These are phyloP conservation scores for Leishmania tropica DNA, from an alignment of 208 protist species.

Conservation along the genomic window DNA sequence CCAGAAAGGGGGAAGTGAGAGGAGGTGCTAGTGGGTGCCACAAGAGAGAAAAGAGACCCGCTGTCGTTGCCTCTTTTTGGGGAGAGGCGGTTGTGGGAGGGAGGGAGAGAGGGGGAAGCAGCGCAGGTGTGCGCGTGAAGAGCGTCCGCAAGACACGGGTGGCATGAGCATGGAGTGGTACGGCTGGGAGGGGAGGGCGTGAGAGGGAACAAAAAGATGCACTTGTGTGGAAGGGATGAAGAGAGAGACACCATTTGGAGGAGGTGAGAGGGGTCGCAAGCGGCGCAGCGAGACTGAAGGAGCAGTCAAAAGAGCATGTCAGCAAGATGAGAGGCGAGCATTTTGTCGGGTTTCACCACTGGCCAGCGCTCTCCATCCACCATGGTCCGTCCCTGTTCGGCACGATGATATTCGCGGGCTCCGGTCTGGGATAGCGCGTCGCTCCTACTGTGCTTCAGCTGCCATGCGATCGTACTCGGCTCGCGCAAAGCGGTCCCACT, in stretches of 20 bases:
- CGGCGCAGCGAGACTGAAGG: background rate
- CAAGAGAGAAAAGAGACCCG: background rate
- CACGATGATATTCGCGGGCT: background rate
- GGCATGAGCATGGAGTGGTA: background rate
- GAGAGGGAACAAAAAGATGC: background rate
- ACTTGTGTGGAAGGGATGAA: background rate
- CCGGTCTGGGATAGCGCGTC: background rate
- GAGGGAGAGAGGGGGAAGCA: background rate
- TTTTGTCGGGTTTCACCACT: background rate
- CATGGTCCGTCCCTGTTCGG: background rate
- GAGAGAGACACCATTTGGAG: background rate
- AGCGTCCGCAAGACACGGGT: background rate
- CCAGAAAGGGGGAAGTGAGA: background rate
- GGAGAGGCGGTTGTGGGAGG: background rate
- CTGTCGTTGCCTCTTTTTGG: background rate
- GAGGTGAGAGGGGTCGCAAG: background rate
- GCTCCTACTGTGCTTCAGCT: constrained; percentile 64
- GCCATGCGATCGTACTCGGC: constrained; percentile 93
- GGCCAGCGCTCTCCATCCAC: background rate
- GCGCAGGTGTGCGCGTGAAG: background rate
- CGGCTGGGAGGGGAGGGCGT: background rate
- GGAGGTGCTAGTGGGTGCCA: background rate
- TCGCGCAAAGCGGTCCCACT: constrained; percentile 95
- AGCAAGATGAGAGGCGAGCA: background rate
- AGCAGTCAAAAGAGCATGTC: background rate